Conservation (phyloP, 2,329 filamentous ascomycete genomes). For the Ophiostoma sp. region DNA sequence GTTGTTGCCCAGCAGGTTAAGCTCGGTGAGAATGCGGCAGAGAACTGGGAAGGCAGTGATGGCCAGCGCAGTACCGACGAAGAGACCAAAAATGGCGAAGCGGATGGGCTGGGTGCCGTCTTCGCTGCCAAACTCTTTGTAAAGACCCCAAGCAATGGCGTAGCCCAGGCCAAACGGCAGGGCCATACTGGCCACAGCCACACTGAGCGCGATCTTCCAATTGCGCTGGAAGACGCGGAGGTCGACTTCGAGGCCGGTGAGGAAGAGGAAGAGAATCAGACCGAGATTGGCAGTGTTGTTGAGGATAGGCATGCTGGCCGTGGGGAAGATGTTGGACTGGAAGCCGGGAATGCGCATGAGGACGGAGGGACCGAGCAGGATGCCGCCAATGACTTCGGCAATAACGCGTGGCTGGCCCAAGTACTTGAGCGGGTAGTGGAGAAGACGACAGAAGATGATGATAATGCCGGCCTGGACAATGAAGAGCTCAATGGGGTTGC, state of each 20-base stretch:
- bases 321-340: constrained; percentile 68
- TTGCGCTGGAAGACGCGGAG: constrained; percentile 70
- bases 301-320: constrained; percentile 66
- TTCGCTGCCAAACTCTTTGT: constrained; percentile 60
- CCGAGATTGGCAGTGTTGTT: constrained; percentile 77
- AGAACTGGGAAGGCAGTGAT: constrained; percentile 91
- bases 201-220: constrained; percentile 72
- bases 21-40: constrained; percentile 85
- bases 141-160: constrained; percentile 75
- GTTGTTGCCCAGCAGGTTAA: constrained; percentile 75
- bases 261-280: constrained; percentile 76
- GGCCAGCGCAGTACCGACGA: constrained; percentile 87
- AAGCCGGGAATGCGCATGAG: constrained; percentile 83
- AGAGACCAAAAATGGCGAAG: constrained; percentile 57
- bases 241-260: constrained; percentile 84
- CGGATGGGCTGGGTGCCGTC: constrained; percentile 38
- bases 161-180: constrained; percentile 78
- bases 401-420: constrained; percentile 65
- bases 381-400: constrained; percentile 71
- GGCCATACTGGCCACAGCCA: constrained; percentile 72
- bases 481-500: constrained; percentile 62
- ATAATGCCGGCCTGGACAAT: constrained; percentile 63
- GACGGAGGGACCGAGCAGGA: constrained; percentile 78
- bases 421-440: constrained; percentile 66
- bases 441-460: constrained; percentile 65